Conservation (phyloP, 2,329 filamentous ascomycete genomes). For the Ophiostoma sp. region DNA sequence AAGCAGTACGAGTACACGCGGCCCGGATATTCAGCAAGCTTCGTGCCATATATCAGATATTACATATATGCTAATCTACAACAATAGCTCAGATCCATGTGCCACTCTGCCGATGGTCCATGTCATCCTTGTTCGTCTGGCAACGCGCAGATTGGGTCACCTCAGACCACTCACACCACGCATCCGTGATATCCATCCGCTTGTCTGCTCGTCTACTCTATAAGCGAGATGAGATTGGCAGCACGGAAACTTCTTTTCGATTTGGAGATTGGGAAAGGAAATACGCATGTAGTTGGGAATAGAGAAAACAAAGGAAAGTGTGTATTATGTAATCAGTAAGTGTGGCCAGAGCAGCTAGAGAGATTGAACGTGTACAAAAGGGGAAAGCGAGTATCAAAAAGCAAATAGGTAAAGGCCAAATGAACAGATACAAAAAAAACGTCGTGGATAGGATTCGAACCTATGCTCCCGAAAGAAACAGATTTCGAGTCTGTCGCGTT, state of each 20-base stretch:
- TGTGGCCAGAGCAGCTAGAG: too few relatives aligned
- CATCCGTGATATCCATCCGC: too few relatives aligned
- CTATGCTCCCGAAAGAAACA: conserved; percentile 13
- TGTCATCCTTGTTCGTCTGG: neutral
- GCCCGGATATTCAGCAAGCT: neutral
- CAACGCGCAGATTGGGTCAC: neutral
- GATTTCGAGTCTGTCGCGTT: conserved; percentile 15
- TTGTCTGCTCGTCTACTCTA: too few relatives aligned
- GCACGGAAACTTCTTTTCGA: too few relatives aligned
- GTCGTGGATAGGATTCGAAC: conserved; percentile 15
- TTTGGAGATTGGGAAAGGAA: too few relatives aligned
- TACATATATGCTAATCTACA: neutral
- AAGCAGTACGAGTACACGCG: too few relatives aligned
- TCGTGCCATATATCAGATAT: neutral
- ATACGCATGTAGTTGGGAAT: too few relatives aligned
- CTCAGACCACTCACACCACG: neutral
- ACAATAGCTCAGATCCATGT: neutral
- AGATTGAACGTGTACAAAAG: neutral
- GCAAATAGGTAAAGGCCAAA: neutral
- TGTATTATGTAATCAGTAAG: too few relatives aligned
- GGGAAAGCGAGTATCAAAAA: neutral
- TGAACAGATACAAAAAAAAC: neutral
- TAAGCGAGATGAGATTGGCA: too few relatives aligned
- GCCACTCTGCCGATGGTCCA: neutral
- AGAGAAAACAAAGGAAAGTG: too few relatives aligned